Conservation (phyloP, 2,329 filamentous ascomycete genomes). For the Fusarium sp. region DNA sequence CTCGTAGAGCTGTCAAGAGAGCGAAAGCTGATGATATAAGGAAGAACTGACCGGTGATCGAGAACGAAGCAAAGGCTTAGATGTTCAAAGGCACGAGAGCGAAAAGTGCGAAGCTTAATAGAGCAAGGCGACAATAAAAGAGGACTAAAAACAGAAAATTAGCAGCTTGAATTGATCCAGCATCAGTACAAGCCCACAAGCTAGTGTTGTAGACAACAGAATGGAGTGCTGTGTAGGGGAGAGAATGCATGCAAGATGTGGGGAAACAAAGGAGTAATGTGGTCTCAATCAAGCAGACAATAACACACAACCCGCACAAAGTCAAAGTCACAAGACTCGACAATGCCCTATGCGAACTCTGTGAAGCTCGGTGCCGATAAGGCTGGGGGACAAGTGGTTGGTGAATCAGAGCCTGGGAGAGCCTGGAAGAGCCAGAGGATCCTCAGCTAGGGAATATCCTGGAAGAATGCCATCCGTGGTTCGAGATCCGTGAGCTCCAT, state of each 20-base stretch:
- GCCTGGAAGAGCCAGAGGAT: neutral
- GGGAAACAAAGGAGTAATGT: neutral
- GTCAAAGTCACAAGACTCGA: constrained; percentile 8
- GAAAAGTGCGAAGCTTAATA: constrained; percentile 36
- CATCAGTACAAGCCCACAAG: neutral
- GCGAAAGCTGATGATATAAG: neutral
- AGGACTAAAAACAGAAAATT: constrained; percentile 25
- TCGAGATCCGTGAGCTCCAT: neutral
- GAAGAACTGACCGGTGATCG: constrained; percentile 30
- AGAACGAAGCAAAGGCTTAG: constrained; percentile 38
- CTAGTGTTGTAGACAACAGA: neutral
- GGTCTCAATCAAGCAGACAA: neutral
- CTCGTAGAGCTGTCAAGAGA: neutral
- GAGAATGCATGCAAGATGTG: constrained; percentile 1
- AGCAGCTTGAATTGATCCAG: constrained; percentile 18
- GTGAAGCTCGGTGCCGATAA: neutral
- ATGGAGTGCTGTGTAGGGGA: constrained; percentile 1
- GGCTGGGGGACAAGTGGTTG: neutral
- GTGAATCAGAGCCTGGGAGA: constrained; percentile 23
- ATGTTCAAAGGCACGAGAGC: constrained; percentile 36
- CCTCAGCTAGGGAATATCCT: neutral
- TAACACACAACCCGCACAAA: constrained; percentile 1
- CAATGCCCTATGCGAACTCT: constrained; percentile 4
- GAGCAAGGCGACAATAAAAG: constrained; percentile 41
- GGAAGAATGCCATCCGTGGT: neutral